Evolutionary conservation across 768 basidiomycete species (phyloP), one percentile per base, ranked within the genome.

Genomic region (Fistulinella prunicolor): DNA sequence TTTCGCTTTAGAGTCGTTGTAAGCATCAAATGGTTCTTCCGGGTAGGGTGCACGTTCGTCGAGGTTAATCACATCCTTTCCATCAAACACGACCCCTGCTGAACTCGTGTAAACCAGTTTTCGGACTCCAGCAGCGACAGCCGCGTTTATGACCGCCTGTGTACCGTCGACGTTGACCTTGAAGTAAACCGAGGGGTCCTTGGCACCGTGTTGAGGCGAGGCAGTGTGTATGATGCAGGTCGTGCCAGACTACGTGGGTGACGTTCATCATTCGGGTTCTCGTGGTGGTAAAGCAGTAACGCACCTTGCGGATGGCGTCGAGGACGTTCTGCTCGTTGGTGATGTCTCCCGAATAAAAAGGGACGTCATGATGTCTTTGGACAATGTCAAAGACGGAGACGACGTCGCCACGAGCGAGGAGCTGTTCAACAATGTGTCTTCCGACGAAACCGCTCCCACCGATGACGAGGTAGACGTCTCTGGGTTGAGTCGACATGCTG

Each of bases 181-280:
- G 70, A 81, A 85, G 72, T 89, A 96, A 9, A 97, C 63, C 2
- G 81, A 81, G 0, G 81, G 74, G 55, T 88, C 75, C 47, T 80
- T 79, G 43, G 74, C 77, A 13, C 80, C 89, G 55, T 83, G 86
- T 6, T 81, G 81, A 0, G 83, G 84, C 7, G 94, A 94, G 16
- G 94, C 96, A 9, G 94, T 97, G 67, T 99, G 96, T 53, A 99
- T 91, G n/a, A n/a, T n/a, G 53, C 88, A 90, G 0, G 91, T 94
- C 22, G 92, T 78, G 32, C 83, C 82, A 52, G 85, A 86, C 87
- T 92, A 36, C 29, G 41, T 16, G 19, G 21, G 30, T 17, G 4
- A 4, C 32, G 3, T 29, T 6, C 6, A 10, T 46, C 21, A 46
- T 36, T 44, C 5, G 19, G 0, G 2, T 24, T 17, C 9, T 17